phyloP scores from a whole-genome alignment of 441 rosid genomes.

The Erodium texanum region DNA sequence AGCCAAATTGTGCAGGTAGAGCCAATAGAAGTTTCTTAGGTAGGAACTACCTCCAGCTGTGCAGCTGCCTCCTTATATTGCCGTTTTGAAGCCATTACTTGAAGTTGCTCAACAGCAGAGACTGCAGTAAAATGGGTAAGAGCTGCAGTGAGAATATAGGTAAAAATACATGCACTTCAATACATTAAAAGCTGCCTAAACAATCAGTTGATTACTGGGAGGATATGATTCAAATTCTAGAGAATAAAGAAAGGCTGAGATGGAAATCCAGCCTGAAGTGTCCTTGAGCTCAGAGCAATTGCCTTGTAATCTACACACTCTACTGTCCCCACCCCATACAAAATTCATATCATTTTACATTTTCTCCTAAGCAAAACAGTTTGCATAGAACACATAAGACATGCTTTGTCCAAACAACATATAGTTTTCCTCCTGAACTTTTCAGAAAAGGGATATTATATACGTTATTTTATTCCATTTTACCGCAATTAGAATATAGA shows the following conservation, averaged over 20 bases:
- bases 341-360: neutral
- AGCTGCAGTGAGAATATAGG: slow-evolving; percentile 12
- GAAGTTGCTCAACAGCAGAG: slow-evolving; percentile 99
- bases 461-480: neutral
- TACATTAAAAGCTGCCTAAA: slow-evolving; percentile 7
- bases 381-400: neutral
- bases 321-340: neutral
- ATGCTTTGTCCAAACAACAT: neutral
- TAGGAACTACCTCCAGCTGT: slow-evolving; percentile 86
- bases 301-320: neutral
- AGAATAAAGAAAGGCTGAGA: neutral
- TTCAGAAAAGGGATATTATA: neutral
- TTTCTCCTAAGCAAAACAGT: neutral
- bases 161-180: slow-evolving; percentile 9
- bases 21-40: no score
- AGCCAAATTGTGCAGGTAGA: neutral
- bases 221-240: neutral
- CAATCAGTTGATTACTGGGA: neutral
- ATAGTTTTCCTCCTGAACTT: neutral
- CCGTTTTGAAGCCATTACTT: slow-evolving; percentile 96
- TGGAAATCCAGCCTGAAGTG: neutral
- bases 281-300: neutral
- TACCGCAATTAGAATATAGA: neutral
- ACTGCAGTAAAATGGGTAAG: slow-evolving; percentile 45
- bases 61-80: slow-evolving; percentile 99